phyloP scores from a whole-genome alignment of 148 eudicot species.

The Chenopodium suecicum region DNA sequence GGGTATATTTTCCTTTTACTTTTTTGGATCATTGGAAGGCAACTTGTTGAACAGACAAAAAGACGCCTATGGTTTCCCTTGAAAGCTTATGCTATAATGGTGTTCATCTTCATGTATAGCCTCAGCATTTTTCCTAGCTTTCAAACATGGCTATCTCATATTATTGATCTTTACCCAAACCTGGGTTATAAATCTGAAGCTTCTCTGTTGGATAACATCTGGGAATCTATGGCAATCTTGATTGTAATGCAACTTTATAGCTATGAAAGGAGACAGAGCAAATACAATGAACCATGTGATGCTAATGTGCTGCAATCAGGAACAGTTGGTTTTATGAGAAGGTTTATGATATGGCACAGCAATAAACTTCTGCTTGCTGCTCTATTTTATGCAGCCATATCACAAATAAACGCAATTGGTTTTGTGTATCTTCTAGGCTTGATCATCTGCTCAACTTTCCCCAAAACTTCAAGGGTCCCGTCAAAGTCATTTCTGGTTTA shows the following conservation, averaged over 20 bases:
- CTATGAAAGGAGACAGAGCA: constrained; percentile 95
- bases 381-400: constrained; percentile 85
- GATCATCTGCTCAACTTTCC: constrained; percentile 55
- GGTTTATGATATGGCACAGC: constrained; percentile 94
- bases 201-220: constrained; percentile 70
- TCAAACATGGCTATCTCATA: constrained; percentile 59
- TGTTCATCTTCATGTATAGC: constrained; percentile 72
- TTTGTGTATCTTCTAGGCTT: constrained; percentile 85
- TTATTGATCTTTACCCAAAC: constrained; percentile 58
- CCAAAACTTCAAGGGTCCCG: constrained; percentile 89
- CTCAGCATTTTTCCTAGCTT: constrained; percentile 82
- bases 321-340: constrained; percentile 59
- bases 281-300: constrained; percentile 39
- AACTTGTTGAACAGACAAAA: constrained; percentile 82
- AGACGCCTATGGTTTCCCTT: constrained; percentile 90
- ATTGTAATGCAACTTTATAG: constrained; percentile 99
- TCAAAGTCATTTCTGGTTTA: constrained; percentile 77
- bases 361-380: constrained; percentile 73
- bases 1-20: constrained; percentile 91
- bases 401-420: constrained; percentile 88
- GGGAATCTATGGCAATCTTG: constrained; percentile 87
- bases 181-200: constrained; percentile 73
- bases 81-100: constrained; percentile 72
- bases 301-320: constrained; percentile 55
- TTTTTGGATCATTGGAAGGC: constrained; percentile 94